phyloP scores from a whole-genome alignment of 805 yeast species.

The Metschnikowia picachoensis region DNA sequence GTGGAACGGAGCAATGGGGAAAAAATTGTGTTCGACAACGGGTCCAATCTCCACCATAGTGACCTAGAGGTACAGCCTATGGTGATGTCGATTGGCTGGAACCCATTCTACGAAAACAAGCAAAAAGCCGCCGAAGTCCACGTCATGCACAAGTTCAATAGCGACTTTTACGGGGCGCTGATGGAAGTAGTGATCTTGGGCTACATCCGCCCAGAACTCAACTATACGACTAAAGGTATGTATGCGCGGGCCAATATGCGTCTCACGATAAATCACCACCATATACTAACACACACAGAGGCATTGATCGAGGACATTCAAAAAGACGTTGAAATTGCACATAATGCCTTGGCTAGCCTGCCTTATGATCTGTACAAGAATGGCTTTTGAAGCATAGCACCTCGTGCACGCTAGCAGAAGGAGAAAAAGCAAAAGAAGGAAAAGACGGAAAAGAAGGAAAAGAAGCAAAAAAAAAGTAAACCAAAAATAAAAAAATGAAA shows the following conservation, averaged over 20 bases:
- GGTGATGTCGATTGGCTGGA: slow-evolving; percentile 96
- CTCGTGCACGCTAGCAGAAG: too few species aligned
- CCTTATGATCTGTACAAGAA: background rate
- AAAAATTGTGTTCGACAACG: slow-evolving; percentile 53
- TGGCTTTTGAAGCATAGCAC: background rate
- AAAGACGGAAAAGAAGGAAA: too few species aligned
- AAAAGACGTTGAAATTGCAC: slow-evolving; percentile 70
- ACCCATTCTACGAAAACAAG: slow-evolving; percentile 81
- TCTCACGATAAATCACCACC: too few species aligned
- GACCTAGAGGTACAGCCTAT: slow-evolving; percentile 61
- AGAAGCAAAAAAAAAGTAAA: too few species aligned
- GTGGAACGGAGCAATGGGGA: slow-evolving; percentile 20
- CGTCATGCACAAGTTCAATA: slow-evolving; percentile 65
- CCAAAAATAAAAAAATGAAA: too few species aligned
- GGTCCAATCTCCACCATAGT: slow-evolving; percentile 43
- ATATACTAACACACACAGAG: slow-evolving; percentile 42
- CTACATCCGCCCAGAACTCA: slow-evolving; percentile 84
- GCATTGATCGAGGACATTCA: slow-evolving; percentile 83
- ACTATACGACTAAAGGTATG: slow-evolving; percentile 64
- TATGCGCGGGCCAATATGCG: background rate
- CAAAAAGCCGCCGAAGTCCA: slow-evolving; percentile 86
- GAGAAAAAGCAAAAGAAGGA: too few species aligned
- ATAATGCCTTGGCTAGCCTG: slow-evolving; percentile 34
- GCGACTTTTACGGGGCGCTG: slow-evolving; percentile 77
- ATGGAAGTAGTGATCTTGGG: slow-evolving; percentile 74